These are phyloP conservation scores for Neoboletus brunneissimus DNA, from an alignment of 768 basidiomycete species.

Conservation along the genomic window DNA sequence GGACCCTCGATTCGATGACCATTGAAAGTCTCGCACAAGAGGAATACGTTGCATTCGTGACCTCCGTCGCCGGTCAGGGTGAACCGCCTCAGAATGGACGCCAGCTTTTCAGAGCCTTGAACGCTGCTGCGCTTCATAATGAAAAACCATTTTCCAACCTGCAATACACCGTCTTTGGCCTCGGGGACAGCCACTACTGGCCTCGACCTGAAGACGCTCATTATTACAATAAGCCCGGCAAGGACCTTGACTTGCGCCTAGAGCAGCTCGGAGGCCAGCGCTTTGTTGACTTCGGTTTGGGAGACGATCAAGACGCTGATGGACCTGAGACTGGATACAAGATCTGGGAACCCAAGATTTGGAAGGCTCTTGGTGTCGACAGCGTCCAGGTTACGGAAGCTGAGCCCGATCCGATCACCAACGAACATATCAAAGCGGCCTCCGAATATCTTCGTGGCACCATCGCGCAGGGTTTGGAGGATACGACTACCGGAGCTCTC, in stretches of 20 bases:
- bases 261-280: constrained; percentile 78
- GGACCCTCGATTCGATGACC: constrained; percentile 78
- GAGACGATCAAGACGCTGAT: constrained; percentile 97
- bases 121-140: constrained; percentile 50
- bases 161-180: constrained; percentile 82
- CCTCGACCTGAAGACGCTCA: constrained; percentile 94
- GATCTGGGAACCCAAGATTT: constrained; percentile 87
- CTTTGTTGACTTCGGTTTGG: constrained; percentile 74
- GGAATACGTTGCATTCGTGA: constrained; percentile 77
- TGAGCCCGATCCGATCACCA: constrained; percentile 96
- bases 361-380: constrained; percentile 95
- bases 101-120: constrained; percentile 81
- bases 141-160: constrained; percentile 61
- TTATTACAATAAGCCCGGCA: constrained; percentile 96
- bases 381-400: constrained; percentile 82
- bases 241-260: constrained; percentile 82
- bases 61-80: constrained; percentile 94
- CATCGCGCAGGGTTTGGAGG: constrained; percentile 86
- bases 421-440: constrained; percentile 99
- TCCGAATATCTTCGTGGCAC: constrained; percentile 93
- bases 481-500: constrained; percentile 85
- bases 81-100: constrained; percentile 97
- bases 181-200: constrained; percentile 99
- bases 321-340: constrained; percentile 96
- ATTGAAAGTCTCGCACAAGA: constrained; percentile 74